A percentile compares a stretch with the other conserved stretches of the same genome.
Conservation (phyloP, 1,139 yeast genomes). For the Petasospora fabianii region DNA sequence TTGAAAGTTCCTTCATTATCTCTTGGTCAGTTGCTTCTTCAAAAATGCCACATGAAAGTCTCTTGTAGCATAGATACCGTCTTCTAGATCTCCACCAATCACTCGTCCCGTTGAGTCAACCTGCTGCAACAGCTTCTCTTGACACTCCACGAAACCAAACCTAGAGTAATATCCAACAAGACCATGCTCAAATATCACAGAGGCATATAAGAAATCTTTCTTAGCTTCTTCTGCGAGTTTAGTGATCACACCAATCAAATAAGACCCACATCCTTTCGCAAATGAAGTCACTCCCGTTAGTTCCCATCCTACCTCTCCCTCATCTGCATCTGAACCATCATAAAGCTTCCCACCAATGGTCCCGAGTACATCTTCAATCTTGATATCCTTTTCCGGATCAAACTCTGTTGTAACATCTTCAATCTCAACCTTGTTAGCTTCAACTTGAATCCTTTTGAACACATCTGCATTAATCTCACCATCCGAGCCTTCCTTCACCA, state of each 20-base stretch:
- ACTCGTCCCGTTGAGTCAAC: conserved; percentile 24
- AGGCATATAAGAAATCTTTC: conserved; percentile 31
- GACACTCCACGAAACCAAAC: conserved; percentile 36
- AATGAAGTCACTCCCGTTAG: conserved; percentile 54
- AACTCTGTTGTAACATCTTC: conserved; percentile 25
- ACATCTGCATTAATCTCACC: too few relatives aligned
- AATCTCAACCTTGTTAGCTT: too few relatives aligned
- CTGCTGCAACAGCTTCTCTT: conserved; percentile 27
- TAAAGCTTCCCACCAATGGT: conserved; percentile 40
- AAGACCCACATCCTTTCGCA: conserved; percentile 39
- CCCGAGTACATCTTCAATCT: conserved; percentile 33
- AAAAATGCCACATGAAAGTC: conserved; percentile 38
- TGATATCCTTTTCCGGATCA: conserved; percentile 24
- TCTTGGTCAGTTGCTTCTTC: conserved; percentile 13
- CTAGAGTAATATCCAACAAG: conserved; percentile 43
- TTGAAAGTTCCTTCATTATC: neutral
- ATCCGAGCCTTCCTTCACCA: conserved; percentile 6
- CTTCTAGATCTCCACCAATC: conserved; percentile 31
- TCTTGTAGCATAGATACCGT: conserved; percentile 32
- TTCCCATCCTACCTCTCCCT: conserved; percentile 29
- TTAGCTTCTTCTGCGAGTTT: conserved; percentile 15
- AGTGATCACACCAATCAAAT: conserved; percentile 29
- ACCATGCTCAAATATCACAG: conserved; percentile 49
- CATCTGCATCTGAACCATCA: conserved; percentile 3
- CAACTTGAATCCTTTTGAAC: too few relatives aligned